Base-by-base conservation (phyloP, 1,139 yeast genomes). In the Trichomonascaceae sp. region DNA sequence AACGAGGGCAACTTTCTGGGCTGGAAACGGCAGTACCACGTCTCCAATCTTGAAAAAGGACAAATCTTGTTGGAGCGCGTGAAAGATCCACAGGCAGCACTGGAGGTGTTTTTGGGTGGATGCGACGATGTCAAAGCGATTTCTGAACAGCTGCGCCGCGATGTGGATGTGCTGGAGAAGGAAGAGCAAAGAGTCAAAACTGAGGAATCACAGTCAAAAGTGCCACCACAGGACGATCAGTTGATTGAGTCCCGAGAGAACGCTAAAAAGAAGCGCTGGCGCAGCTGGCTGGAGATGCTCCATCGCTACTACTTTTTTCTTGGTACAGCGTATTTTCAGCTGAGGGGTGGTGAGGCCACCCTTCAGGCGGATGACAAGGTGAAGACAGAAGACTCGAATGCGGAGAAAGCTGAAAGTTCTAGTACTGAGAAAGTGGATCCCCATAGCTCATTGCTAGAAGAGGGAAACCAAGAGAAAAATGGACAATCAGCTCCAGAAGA, bases 251-350 rank as follows among this genome's bases (percentile, higher is more conserved):
- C 35, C 26, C 15, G 41, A 23, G 32, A 34, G 36, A 4, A 28
- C 30, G 32, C 30, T 34, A 4, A 33, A 36, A 11, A 32, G 46
- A 26, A 49, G 5, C 48, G 53, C n/a, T 39, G 48, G 26, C 30
- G 52, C 16, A 36, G 52, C 1, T 74, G 79, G 71, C 51, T 65
- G 33, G 79, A 84, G 33, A 51, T 72, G 11, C 57, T 80, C 16
- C 96, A 87, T 52, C 75, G 85, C 36, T 69, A 78, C 32, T 77
- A 71, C 48, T 87, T 85, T 50, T 71, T 84, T 43, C 61, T 80
- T 27, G 98, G 85, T 0, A 78, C 94, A 0, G 76, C 85, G 0
- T 75, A 80, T 51, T 87, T 72, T 46, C 85, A 79, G 47, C 54
- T 65, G 28, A 65, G 72, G 43, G 51, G 34, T 16, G 31, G 23